Base-by-base conservation (phyloP, 352 stramenopile genomes). In the Achlya hypogyna region DNA sequence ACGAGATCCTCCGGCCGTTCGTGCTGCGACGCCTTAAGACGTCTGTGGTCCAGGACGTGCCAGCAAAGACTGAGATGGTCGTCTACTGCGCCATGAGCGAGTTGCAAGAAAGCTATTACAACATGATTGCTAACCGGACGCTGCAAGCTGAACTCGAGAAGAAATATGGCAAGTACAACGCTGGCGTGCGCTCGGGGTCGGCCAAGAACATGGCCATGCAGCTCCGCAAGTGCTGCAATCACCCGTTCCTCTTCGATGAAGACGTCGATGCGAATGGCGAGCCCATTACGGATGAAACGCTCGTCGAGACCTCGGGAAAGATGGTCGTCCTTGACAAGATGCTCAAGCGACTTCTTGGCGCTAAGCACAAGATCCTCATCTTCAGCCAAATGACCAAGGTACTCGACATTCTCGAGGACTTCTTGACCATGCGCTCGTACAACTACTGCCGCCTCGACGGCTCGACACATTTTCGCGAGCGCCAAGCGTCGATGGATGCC, bases 341-440 rank as follows among this genome's bases (percentile, higher is more conserved):
- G 29, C 71, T 98, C 9, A 86, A 87, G 34, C 66, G 78, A 23
- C 64, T 93, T 3, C 74, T 84, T 58, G 69, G 81, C 34, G 51
- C 67, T 27, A 79, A 79, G n/a, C 77, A 86, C 60, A 72, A 83
- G 35, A 81, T 92, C 22, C 65, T 91, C 18, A 69, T 93, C 18
- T 93, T 93, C 60, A 86, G 75, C 23, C 85, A 93, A 68, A 92
- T 93, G 82, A 89, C 88, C 32, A 78, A 87, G 59, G 82, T 96
- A 31, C 75, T 99, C 5, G 96, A 99, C 75, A 99, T 99, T 72
- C 65, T 99, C 35, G 92, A 99, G 71, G 97, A 99, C 76, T 98
- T 95, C 66, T 69, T 98, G 51, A 47, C 66, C 23, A 76, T 91
- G 62, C 87, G 84, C 9, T 77, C 81, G 0, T 98, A 98, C 75